These are phyloP conservation scores for Venturia asperata DNA, from an alignment of 2,329 filamentous ascomycete species.

Conservation along the genomic window DNA sequence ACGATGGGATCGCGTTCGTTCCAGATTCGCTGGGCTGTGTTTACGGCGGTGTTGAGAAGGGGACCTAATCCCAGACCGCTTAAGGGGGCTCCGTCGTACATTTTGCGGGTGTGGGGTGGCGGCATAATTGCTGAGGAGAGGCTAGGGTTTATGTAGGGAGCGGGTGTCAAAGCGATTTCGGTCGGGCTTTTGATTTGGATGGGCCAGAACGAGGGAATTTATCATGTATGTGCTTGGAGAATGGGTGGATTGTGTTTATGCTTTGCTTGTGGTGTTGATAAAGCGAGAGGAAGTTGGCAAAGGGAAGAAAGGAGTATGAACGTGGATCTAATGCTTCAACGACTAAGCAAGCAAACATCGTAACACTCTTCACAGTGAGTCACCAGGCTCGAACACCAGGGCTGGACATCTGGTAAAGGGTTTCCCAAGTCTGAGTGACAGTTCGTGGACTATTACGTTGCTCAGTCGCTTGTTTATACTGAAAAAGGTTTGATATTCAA, in stretches of 20 bases:
- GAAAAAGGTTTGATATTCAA: no score
- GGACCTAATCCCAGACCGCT: not conserved
- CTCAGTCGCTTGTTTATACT: no score
- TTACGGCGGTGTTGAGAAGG: not conserved
- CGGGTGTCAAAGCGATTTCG: not conserved
- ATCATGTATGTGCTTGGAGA: not conserved
- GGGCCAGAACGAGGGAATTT: not conserved
- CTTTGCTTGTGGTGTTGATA: not conserved
- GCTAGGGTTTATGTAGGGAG: not conserved
- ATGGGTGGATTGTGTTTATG: not conserved
- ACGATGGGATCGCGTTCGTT: not conserved
- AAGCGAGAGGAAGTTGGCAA: not conserved
- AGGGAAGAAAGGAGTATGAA: not conserved
- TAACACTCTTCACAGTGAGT: constrained; percentile 1
- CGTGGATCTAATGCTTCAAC: not conserved
- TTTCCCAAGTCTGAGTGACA: not conserved
- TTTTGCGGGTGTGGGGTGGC: not conserved
- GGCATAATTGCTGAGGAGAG: not conserved
- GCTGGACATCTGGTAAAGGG: not conserved
- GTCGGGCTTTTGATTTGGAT: not conserved
- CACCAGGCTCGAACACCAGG: not conserved
- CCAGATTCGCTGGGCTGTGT: not conserved
- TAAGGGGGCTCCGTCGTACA: not conserved
- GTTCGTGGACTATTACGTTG: not conserved
- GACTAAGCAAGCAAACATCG: not conserved